Conservation (phyloP, 2,329 filamentous ascomycete genomes). For the Neopestalotiopsis clavispora region DNA sequence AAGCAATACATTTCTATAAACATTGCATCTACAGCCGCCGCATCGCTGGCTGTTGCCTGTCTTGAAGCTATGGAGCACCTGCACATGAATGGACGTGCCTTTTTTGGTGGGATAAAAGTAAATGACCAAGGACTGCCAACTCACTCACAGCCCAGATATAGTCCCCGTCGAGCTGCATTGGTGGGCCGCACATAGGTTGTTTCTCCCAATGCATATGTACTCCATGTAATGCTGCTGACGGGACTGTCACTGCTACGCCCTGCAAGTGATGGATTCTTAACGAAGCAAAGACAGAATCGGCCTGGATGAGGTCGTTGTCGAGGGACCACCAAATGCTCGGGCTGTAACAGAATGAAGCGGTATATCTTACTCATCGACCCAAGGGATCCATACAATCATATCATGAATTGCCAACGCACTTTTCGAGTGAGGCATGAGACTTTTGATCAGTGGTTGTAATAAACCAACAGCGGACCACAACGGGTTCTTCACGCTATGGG, state of each 20-base stretch:
- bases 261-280: not conserved
- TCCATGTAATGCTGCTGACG: not conserved
- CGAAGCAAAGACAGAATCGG: not conserved
- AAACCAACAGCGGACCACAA: not conserved
- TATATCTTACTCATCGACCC: not conserved
- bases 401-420: no score
- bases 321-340: not conserved
- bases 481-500: not conserved
- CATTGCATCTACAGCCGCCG: not conserved
- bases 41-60: slow-evolving; percentile 1
- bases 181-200: slow-evolving; percentile 11
- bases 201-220: not conserved
- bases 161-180: not conserved
- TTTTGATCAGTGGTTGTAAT: not conserved
- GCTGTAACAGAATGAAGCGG: not conserved
- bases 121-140: slow-evolving; percentile 14
- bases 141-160: slow-evolving; percentile 3
- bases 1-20: not conserved
- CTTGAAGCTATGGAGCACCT: not conserved
- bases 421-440: no score
- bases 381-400: no score
- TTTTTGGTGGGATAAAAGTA: not conserved
- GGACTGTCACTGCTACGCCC: slow-evolving; percentile 1
- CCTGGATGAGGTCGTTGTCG: not conserved
- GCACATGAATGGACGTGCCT: not conserved